Conservation (phyloP, 2,329 filamentous ascomycete genomes). For the Colletotrichum agaves region DNA sequence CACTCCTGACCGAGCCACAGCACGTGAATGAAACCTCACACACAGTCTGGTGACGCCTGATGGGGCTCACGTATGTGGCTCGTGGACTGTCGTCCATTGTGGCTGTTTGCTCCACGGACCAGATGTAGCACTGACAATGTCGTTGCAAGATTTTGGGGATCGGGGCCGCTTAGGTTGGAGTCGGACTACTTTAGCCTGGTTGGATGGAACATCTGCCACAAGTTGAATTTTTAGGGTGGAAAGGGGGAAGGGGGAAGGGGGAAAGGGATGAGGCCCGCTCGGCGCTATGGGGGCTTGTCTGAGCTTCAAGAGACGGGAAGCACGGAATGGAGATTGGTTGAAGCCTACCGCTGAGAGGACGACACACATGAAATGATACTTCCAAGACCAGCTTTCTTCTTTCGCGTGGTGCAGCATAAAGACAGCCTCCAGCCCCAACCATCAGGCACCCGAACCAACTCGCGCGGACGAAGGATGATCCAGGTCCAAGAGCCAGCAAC, state of each 20-base stretch:
- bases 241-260: background rate
- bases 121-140: constrained; percentile 11
- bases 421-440: constrained; percentile 18
- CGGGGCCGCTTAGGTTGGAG: constrained; percentile 11
- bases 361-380: background rate
- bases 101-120: constrained; percentile 3
- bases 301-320: constrained; percentile 3
- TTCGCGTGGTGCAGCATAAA: constrained; percentile 20
- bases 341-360: background rate
- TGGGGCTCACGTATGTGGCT: constrained; percentile 19
- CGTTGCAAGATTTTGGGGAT: constrained; percentile 9
- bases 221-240: background rate
- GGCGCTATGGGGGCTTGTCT: constrained; percentile 11
- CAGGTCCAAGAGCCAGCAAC: constrained; percentile 30
- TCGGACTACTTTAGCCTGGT: constrained; percentile 9
- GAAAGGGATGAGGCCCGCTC: constrained; percentile 9
- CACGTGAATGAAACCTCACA: constrained; percentile 2
- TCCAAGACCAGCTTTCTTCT: constrained; percentile 1
- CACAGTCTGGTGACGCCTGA: constrained; percentile 1
- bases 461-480: constrained; percentile 32
- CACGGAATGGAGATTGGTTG: background rate
- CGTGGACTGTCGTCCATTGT: background rate
- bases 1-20: constrained; percentile 32
- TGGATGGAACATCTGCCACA: constrained; percentile 9
- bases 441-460: constrained; percentile 32